Evolutionary conservation across 169 alveolate genomes (phyloP).

Genomic region (Babesia ovata): DNA sequence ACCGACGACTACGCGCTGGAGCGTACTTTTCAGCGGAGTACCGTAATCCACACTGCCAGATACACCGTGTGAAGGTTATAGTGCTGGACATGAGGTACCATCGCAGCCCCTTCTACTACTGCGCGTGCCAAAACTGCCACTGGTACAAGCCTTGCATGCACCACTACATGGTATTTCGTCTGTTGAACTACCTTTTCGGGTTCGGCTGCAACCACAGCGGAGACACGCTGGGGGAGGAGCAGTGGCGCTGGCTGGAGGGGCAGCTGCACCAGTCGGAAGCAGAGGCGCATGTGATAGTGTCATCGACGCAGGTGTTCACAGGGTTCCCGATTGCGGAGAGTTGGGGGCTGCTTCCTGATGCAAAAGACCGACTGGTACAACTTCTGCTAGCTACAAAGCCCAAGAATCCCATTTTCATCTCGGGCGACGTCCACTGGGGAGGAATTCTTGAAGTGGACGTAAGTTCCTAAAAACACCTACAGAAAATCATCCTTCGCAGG

Average conservation of each 20-base stretch:
- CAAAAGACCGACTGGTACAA: slow-evolving; percentile 70
- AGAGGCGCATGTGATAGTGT: slow-evolving; percentile 79
- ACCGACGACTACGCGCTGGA: slow-evolving; percentile 79
- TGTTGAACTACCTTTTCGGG: slow-evolving; percentile 65
- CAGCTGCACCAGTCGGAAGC: slow-evolving; percentile 86
- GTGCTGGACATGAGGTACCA: slow-evolving; percentile 80
- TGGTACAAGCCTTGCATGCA: slow-evolving; percentile 17
- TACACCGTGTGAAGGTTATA: slow-evolving; percentile 76
- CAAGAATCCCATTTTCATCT: slow-evolving; percentile 75
- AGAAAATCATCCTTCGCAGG: slow-evolving; percentile 9
- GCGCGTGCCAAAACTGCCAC: slow-evolving; percentile 64
- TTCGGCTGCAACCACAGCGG: slow-evolving; percentile 76
- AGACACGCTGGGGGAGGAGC: slow-evolving; percentile 87
- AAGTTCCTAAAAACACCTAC: background rate
- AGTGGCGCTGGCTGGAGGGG: slow-evolving; percentile 89
- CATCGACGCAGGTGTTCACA: slow-evolving; percentile 84
- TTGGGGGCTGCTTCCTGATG: slow-evolving; percentile 83
- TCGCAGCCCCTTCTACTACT: slow-evolving; percentile 73
- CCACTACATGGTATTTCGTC: slow-evolving; percentile 41
- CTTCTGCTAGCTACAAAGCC: slow-evolving; percentile 77
- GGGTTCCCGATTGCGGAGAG: slow-evolving; percentile 72
- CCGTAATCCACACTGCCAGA: slow-evolving; percentile 73
- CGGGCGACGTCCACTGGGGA: slow-evolving; percentile 86
- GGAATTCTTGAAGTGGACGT: slow-evolving; percentile 70
- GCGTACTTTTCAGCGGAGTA: slow-evolving; percentile 78